A percentile compares a stretch with the other conserved stretches of the same genome.
These are phyloP conservation scores for Phytophthora kernoviae DNA, from an alignment of 352 stramenopile species.

Conservation along the genomic window DNA sequence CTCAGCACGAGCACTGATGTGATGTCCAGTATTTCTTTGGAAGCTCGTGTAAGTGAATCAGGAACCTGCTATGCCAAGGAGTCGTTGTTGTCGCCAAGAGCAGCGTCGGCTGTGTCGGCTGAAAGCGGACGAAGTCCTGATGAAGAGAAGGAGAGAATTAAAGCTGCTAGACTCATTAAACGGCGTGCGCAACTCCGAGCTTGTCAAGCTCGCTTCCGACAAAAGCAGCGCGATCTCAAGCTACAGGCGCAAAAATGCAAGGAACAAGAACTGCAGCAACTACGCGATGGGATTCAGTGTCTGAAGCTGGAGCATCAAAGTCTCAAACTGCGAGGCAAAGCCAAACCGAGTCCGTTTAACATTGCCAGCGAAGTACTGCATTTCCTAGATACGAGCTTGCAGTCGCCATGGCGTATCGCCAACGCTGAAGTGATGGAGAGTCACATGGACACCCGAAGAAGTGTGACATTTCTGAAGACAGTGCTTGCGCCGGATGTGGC, in stretches of 20 bases:
- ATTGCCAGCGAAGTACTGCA: constrained; percentile 14
- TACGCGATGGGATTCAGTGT: constrained; percentile 13
- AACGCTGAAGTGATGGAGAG: constrained; percentile 8
- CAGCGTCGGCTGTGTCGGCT: too few species aligned
- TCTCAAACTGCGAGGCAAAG: background rate
- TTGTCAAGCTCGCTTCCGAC: constrained; percentile 26
- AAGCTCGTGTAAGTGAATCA: too few species aligned
- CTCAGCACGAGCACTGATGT: too few species aligned
- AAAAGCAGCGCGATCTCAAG: constrained; percentile 3
- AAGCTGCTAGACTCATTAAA: constrained; percentile 7
- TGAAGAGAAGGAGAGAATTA: background rate
- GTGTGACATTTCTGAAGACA: background rate
- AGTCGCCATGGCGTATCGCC: constrained; percentile 8
- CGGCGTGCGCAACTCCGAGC: constrained; percentile 19
- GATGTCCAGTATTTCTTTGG: too few species aligned
- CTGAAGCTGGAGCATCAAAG: constrained; percentile 10
- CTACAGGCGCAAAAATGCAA: background rate
- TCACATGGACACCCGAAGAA: constrained; percentile 2
- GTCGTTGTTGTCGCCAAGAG: too few species aligned
- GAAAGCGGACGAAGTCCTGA: too few species aligned
- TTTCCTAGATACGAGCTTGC: constrained; percentile 13
- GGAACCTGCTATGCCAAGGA: too few species aligned
- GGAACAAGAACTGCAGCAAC: background rate
- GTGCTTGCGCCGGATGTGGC: constrained; percentile 8
- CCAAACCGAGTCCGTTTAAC: constrained; percentile 5